A percentile compares a stretch with the other conserved stretches of the same genome.
Evolutionary conservation across 202 grass and related monocot species (phyloP).

Genomic region (Carex arenaria): DNA sequence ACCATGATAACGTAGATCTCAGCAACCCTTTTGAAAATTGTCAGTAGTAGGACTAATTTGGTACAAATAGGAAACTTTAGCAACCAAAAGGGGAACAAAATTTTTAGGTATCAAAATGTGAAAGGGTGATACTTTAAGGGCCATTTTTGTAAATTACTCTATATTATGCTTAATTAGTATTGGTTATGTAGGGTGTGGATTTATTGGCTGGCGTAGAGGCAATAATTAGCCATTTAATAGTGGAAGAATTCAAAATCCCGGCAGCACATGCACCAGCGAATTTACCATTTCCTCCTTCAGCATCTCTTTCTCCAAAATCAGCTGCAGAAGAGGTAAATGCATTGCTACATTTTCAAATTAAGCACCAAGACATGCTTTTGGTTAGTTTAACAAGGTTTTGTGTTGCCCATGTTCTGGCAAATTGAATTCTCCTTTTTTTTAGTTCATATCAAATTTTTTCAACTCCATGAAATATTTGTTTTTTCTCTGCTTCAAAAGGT

Average conservation of each 20-base stretch:
- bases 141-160: background rate
- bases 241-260: slow-evolving; percentile 88
- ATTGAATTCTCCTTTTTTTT: background rate
- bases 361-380: background rate
- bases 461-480: background rate
- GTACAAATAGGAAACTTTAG: background rate
- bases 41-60: background rate
- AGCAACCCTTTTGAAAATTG: background rate
- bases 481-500: slow-evolving; percentile 40
- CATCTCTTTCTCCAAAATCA: slow-evolving; percentile 63
- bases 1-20: background rate
- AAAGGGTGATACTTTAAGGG: background rate
- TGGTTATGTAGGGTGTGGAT: slow-evolving; percentile 70
- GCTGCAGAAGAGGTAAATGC: slow-evolving; percentile 72
- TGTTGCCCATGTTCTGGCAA: background rate
- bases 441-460: background rate
- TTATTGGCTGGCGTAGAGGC: slow-evolving; percentile 80
- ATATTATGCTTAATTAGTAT: background rate
- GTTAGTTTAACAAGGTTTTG: background rate
- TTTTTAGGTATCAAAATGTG: background rate
- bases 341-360: background rate
- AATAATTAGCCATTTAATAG: slow-evolving; percentile 88
- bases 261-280: slow-evolving; percentile 74
- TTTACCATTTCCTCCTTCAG: slow-evolving; percentile 47
- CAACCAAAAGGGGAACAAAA: background rate